Evolutionary conservation across 75 land plant species (phyloP).

Genomic region (Selaginella moellendorffii): DNA sequence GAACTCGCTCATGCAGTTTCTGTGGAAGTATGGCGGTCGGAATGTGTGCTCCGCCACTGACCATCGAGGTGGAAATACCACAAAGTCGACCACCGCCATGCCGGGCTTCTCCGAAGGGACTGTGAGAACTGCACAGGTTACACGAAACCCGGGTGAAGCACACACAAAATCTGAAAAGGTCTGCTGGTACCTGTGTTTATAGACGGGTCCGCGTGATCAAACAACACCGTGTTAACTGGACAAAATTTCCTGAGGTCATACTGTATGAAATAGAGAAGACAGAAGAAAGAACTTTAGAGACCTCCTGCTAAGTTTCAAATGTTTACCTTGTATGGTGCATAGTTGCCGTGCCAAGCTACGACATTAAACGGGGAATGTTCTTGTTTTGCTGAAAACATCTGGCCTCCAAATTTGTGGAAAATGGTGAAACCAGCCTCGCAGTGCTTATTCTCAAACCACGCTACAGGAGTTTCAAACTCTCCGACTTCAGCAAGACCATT

Average conservation of each 20-base stretch:
- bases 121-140: slow-evolving; percentile 76
- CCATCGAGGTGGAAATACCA: slow-evolving; percentile 93
- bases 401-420: slow-evolving; percentile 87
- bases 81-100: slow-evolving; percentile 91
- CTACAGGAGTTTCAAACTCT: slow-evolving; percentile 68
- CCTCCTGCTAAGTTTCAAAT: too few species aligned
- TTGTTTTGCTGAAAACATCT: slow-evolving; percentile 71
- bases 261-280: slow-evolving; percentile 29
- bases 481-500: slow-evolving; percentile 86
- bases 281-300: too few species aligned
- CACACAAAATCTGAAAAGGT: slow-evolving; percentile 3
- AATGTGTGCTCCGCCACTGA: slow-evolving; percentile 91
- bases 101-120: slow-evolving; percentile 91
- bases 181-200: slow-evolving; percentile 92
- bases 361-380: slow-evolving; percentile 97
- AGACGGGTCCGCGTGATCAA: slow-evolving; percentile 96
- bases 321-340: slow-evolving; percentile 84
- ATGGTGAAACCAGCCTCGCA: slow-evolving; percentile 38
- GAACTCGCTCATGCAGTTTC: slow-evolving; percentile 97
- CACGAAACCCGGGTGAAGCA: neutral
- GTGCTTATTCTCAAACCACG: slow-evolving; percentile 60
- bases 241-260: slow-evolving; percentile 88
- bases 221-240: slow-evolving; percentile 77
- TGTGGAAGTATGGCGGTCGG: slow-evolving; percentile 94
- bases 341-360: slow-evolving; percentile 98